A percentile compares a stretch with the other conserved stretches of the same genome.
Evolutionary conservation across 2,329 filamentous ascomycete species (phyloP).

Genomic region (Rhynchosporium secalis): DNA sequence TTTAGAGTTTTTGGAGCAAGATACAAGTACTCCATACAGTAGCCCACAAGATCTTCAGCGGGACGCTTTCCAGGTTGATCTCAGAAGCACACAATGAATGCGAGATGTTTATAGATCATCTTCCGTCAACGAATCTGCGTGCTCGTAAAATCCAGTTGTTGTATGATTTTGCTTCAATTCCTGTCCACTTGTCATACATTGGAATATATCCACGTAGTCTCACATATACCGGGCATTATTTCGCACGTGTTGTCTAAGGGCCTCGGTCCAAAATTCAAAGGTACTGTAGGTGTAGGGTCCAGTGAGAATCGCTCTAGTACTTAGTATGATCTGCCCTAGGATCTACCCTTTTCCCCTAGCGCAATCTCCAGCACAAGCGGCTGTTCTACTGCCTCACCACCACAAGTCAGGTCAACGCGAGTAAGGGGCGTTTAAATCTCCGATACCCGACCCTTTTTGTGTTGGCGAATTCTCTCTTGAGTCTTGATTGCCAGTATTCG

Average conservation of each 20-base stretch:
- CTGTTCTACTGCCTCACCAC: background rate
- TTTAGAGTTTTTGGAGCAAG: background rate
- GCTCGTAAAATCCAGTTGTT: background rate
- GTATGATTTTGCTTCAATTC: too few species aligned
- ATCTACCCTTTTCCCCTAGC: constrained; percentile 5
- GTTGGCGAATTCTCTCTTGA: background rate
- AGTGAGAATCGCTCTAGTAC: background rate
- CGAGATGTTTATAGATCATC: too few species aligned
- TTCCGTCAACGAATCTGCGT: too few species aligned
- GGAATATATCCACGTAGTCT: too few species aligned
- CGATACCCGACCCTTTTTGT: background rate
- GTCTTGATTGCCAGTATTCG: background rate
- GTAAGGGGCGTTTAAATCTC: background rate
- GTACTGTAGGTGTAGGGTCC: background rate
- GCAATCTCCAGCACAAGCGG: background rate
- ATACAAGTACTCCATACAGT: background rate
- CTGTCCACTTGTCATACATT: too few species aligned
- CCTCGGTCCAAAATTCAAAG: background rate
- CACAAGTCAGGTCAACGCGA: background rate
- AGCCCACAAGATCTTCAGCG: background rate
- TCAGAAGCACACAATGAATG: background rate
- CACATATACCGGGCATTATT: background rate
- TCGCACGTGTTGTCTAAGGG: background rate
- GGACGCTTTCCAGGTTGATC: background rate
- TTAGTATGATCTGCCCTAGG: background rate